These are phyloP conservation scores for Chloranthus sessilifolius DNA, from an alignment of 164 flowering plant genomes.

Conservation along the genomic window DNA sequence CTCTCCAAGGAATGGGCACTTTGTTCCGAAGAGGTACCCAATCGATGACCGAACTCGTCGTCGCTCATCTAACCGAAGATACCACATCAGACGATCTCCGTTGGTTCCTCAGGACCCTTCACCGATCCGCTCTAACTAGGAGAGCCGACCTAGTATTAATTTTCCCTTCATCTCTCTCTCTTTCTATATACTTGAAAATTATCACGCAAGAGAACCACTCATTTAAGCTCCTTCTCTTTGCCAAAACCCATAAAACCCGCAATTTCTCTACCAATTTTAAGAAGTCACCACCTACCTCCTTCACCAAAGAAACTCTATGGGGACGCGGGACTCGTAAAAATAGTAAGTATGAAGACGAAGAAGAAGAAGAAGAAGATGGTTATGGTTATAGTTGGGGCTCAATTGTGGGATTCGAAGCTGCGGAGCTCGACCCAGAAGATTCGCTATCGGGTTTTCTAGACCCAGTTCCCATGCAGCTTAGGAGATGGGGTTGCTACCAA, in stretches of 20 bases:
- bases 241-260: constrained; percentile 7
- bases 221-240: constrained; percentile 44
- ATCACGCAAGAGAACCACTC: constrained; percentile 49
- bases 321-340: constrained; percentile 30
- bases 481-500: constrained; percentile 89
- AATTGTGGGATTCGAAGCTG: constrained; percentile 64
- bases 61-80: constrained; percentile 53
- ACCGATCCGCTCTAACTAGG: constrained; percentile 46
- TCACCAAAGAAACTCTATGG: constrained; percentile 49
- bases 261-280: no score
- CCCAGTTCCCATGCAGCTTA: constrained; percentile 52
- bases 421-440: constrained; percentile 81
- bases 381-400: constrained; percentile 60
- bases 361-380: constrained; percentile 4
- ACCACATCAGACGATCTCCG: constrained; percentile 30
- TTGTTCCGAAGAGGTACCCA: constrained; percentile 57
- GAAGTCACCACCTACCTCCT: no score
- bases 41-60: constrained; percentile 66
- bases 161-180: constrained; percentile 23
- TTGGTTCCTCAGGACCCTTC: constrained; percentile 43
- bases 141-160: constrained; percentile 53
- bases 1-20: constrained; percentile 79
- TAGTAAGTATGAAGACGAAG: no score
- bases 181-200: no score
- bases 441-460: constrained; percentile 71